Conservation (phyloP, 169 alveolate genomes). For the Eimeria acervulina region DNA sequence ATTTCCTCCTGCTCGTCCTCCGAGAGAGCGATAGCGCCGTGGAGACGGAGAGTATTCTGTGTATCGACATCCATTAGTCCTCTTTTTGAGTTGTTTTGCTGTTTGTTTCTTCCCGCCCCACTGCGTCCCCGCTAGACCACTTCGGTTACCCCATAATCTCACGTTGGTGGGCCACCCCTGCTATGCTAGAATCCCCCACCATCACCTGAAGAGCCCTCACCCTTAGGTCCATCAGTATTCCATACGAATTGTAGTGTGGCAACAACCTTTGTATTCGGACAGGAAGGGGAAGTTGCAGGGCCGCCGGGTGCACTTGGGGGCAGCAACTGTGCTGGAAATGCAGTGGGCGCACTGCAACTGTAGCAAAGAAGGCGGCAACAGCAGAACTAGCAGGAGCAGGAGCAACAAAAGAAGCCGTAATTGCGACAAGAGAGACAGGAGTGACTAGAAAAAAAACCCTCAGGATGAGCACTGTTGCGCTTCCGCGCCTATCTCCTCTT, state of each 20-base stretch:
- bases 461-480: slow-evolving; percentile 48
- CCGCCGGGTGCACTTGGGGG: neutral
- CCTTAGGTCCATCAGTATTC: neutral
- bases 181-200: slow-evolving; percentile 12
- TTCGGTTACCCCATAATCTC: neutral
- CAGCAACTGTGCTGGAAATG: neutral
- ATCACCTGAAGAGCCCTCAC: neutral
- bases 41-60: slow-evolving; percentile 55
- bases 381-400: slow-evolving; percentile 1
- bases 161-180: neutral
- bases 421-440: slow-evolving; percentile 40
- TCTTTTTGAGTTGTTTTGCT: neutral
- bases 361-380: neutral
- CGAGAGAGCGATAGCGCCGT: slow-evolving; percentile 38
- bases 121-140: neutral
- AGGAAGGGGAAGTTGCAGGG: neutral
- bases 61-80: slow-evolving; percentile 5
- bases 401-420: neutral
- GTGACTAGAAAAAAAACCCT: neutral
- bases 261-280: neutral
- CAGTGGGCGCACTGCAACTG: slow-evolving; percentile 48
- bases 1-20: slow-evolving; percentile 60
- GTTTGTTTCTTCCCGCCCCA: neutral
- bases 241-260: neutral
- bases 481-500: neutral